phyloP scores from a whole-genome alignment of 441 rosid species.

The Breynia disticha region DNA sequence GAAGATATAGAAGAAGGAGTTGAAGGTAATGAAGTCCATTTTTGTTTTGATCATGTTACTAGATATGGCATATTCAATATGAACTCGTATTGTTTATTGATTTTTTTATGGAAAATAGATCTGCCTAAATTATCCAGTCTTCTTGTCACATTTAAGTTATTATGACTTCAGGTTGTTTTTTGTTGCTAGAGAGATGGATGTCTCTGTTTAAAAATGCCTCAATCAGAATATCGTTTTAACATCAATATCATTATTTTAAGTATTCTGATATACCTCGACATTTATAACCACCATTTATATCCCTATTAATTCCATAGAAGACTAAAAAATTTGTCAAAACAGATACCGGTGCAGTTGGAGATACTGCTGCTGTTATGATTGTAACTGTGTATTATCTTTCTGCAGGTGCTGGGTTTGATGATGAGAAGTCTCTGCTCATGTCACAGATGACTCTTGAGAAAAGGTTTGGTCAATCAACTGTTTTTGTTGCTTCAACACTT shows the following conservation, averaged over 20 bases:
- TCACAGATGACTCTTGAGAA: conserved; percentile 98
- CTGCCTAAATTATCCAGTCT: neutral
- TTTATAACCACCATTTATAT: too few relatives aligned
- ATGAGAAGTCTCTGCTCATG: conserved; percentile 91
- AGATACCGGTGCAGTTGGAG: too few relatives aligned
- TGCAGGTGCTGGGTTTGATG: conserved; percentile 93
- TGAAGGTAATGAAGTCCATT: conserved; percentile 26
- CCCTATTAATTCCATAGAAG: too few relatives aligned
- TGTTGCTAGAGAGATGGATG: too few relatives aligned
- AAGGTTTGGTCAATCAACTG: conserved; percentile 92
- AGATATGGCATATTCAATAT: neutral
- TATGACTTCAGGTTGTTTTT: too few relatives aligned
- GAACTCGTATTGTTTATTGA: neutral
- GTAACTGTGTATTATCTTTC: neutral
- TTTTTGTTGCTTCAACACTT: conserved; percentile 91
- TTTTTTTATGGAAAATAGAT: too few relatives aligned
- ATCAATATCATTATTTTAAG: too few relatives aligned
- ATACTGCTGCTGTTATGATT: too few relatives aligned
- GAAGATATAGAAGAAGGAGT: conserved; percentile 61
- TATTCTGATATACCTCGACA: too few relatives aligned
- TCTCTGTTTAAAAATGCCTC: too few relatives aligned
- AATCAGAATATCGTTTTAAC: too few relatives aligned
- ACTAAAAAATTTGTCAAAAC: too few relatives aligned
- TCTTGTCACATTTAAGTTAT: neutral
- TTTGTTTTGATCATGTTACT: neutral